A percentile compares a stretch with the other conserved stretches of the same genome.
phyloP scores from a whole-genome alignment of 177 flowering plant genomes.

The Vitis hybrid region DNA sequence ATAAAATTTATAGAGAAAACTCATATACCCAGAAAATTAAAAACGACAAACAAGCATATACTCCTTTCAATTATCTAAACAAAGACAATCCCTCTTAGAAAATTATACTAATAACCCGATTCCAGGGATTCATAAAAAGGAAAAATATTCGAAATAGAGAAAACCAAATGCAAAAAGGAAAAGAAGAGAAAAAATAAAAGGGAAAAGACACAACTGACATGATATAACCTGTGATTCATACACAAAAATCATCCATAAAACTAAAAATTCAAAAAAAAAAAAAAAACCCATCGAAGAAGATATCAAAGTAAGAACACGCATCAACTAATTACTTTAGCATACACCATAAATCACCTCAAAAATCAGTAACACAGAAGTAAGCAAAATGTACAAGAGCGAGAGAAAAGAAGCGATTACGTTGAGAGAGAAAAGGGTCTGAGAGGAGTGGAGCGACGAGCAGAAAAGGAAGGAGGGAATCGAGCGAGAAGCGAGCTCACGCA shows the following conservation, averaged over 20 bases:
- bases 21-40: too few relatives aligned
- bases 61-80: too few relatives aligned
- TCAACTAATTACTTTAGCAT: background rate
- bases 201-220: background rate
- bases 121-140: too few relatives aligned
- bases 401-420: constrained; percentile 14
- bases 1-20: too few relatives aligned
- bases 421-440: constrained; percentile 4
- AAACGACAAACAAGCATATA: too few relatives aligned
- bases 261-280: background rate
- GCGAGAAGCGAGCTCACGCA: constrained; percentile 7
- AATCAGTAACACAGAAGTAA: background rate
- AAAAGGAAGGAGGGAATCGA: background rate
- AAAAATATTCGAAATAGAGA: too few relatives aligned
- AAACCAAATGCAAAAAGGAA: background rate
- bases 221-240: too few relatives aligned
- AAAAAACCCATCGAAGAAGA: background rate
- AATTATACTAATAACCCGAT: too few relatives aligned
- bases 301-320: background rate
- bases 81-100: too few relatives aligned
- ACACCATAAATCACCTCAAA: background rate
- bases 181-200: background rate
- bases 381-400: background rate
- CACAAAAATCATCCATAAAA: background rate
- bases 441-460: background rate